Base-by-base conservation (phyloP, 495 filamentous ascomycete species). In the Hyaloscypha variabilis region DNA sequence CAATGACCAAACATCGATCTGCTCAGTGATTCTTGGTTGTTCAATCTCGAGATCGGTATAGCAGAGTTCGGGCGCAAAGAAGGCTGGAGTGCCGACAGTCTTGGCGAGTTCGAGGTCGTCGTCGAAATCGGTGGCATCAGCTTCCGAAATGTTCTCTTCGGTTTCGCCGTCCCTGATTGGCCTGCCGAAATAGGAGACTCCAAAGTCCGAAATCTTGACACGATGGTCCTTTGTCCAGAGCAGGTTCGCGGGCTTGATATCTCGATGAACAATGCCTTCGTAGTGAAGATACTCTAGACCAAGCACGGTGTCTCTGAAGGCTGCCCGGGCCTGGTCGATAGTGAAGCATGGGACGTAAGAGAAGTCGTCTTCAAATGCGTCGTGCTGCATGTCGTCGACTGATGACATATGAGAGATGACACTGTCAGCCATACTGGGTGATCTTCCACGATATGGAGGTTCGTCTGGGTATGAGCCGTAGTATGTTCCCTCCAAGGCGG, bases 141-240 rank as follows among this genome's bases (percentile, higher is more conserved):
- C 90, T 75, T 97, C 93, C 19, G 87, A 90, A 21, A 93, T 80
- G 50, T 90, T 87, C 67, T 94, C 92, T 70, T 90, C 87, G 13
- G 88, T 81, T 62, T 94, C 91, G 65, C 91, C 90, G 52, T 89
- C 85, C 60, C 90, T 80, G 64, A 93, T 88, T 0, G 92, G 91
- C 58, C 91, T 86, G 24, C 95, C 96, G 52, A 98, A 88, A 75
- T 97, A 99, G 0, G 95, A 98, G 4, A 99, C 95, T 30, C 95
- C 95, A 78, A 99, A 99, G 73, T 99, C 95, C n/a, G 95, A 98
- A 55, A 99, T 99, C 81, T 98, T 99, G 67, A 97, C 91, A 14
- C 90, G 87, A 71, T 93, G 86, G 69, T 93, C 90, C 63, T 82
- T 85, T 6, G 93, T 96, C 78, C 93, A 90, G 8, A 99, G 82